phyloP scores from a whole-genome alignment of 2,329 filamentous ascomycete genomes.

The Huntiella abstrusa region DNA sequence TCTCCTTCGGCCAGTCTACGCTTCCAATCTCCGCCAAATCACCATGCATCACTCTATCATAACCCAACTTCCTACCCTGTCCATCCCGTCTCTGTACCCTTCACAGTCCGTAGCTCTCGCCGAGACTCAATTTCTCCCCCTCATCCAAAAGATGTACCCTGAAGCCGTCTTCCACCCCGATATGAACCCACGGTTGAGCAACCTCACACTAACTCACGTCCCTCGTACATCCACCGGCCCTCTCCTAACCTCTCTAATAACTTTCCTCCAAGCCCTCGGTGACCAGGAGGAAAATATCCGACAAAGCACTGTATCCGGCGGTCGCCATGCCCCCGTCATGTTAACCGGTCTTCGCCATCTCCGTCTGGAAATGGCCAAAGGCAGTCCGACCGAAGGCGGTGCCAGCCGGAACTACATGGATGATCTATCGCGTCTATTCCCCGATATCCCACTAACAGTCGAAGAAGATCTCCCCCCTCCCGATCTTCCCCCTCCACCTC shows the following conservation, averaged over 20 bases:
- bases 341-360: conserved; percentile 34
- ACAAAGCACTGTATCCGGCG: conserved; percentile 14
- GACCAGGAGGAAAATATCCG: conserved; percentile 30
- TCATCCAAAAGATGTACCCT: conserved; percentile 28
- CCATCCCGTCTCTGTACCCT: conserved; percentile 12
- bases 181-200: conserved; percentile 35
- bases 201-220: conserved; percentile 33
- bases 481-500: not conserved
- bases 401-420: conserved; percentile 17
- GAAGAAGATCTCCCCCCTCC: not conserved
- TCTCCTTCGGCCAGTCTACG: conserved; percentile 32
- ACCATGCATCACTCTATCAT: conserved; percentile 42
- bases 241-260: conserved; percentile 27
- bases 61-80: conserved; percentile 31
- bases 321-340: conserved; percentile 22
- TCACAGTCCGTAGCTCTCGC: conserved; percentile 20
- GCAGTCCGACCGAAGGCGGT: conserved; percentile 17
- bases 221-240: conserved; percentile 34
- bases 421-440: conserved; percentile 19
- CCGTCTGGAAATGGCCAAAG: conserved; percentile 34
- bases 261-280: conserved; percentile 28
- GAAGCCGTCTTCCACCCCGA: conserved; percentile 30
- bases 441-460: not conserved
- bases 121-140: conserved; percentile 25
- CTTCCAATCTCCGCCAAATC: conserved; percentile 32